Percentiles rank a stretch among this genome's conserved stretches.
Evolutionary conservation across 176 grass and related monocot species (phyloP).

Genomic region (Secale cereale): DNA sequence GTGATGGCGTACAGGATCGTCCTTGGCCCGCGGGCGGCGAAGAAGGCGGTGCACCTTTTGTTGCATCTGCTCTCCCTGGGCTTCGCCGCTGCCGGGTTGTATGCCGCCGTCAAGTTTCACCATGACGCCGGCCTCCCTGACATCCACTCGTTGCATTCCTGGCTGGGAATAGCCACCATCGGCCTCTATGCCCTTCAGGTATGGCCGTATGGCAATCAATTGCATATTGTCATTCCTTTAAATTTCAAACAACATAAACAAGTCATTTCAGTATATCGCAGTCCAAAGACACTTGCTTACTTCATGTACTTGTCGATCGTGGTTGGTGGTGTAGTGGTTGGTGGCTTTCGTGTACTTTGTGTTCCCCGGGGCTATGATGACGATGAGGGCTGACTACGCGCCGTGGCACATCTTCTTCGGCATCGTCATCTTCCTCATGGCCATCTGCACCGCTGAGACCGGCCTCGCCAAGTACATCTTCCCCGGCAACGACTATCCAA

Average conservation of each 20-base stretch:
- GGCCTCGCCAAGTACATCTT: constrained; percentile 21
- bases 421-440: constrained; percentile 52
- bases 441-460: constrained; percentile 33
- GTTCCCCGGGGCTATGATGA: constrained; percentile 40
- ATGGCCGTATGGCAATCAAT: background rate
- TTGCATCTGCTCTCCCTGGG: constrained; percentile 35
- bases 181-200: constrained; percentile 49
- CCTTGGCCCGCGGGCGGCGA: constrained; percentile 9
- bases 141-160: constrained; percentile 43
- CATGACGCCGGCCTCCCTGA: background rate
- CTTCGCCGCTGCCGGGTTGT: constrained; percentile 35
- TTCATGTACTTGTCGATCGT: background rate
- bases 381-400: constrained; percentile 49
- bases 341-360: constrained; percentile 45
- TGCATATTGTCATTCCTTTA: background rate
- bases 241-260: background rate
- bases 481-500: background rate
- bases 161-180: constrained; percentile 51
- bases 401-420: constrained; percentile 61
- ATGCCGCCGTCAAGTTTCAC: constrained; percentile 43
- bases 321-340: constrained; percentile 32
- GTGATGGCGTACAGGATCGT: constrained; percentile 49
- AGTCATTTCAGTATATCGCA: background rate
- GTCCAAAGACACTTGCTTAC: background rate
- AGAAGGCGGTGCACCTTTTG: constrained; percentile 40